A percentile compares a stretch with the other conserved stretches of the same genome.
These are phyloP conservation scores for Phytophthora brassicae DNA, from an alignment of 352 stramenopile genomes.

Conservation along the genomic window DNA sequence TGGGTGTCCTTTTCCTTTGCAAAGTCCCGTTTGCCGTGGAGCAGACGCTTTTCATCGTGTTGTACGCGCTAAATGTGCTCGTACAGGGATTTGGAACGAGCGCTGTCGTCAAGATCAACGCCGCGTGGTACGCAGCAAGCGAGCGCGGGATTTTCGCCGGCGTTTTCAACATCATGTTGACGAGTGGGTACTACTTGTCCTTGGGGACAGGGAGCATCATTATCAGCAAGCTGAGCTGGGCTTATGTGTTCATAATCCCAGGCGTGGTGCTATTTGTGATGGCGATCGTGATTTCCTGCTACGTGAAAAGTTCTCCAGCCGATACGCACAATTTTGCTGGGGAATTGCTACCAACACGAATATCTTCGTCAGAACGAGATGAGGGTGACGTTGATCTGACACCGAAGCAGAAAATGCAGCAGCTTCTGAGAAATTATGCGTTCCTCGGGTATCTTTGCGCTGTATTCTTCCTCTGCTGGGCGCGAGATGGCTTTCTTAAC, in stretches of 20 bases:
- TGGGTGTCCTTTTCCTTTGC: slow-evolving; percentile 50
- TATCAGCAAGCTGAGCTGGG: slow-evolving; percentile 50
- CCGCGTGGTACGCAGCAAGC: slow-evolving; percentile 54
- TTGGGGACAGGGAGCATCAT: slow-evolving; percentile 56
- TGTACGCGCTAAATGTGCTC: slow-evolving; percentile 62
- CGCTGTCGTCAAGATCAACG: slow-evolving; percentile 75
- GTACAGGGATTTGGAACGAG: slow-evolving; percentile 69
- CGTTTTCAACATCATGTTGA: slow-evolving; percentile 77
- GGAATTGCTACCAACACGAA: background rate
- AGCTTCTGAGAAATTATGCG: slow-evolving; percentile 53
- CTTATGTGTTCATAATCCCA: slow-evolving; percentile 58
- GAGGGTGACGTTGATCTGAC: slow-evolving; percentile 23
- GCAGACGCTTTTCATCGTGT: slow-evolving; percentile 45
- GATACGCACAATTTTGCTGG: slow-evolving; percentile 26
- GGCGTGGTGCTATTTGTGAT: slow-evolving; percentile 45
- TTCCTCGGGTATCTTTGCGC: slow-evolving; percentile 58
- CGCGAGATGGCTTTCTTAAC: slow-evolving; percentile 60
- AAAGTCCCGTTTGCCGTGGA: slow-evolving; percentile 28
- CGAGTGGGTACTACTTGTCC: slow-evolving; percentile 62
- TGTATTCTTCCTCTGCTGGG: slow-evolving; percentile 64
- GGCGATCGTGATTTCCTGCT: slow-evolving; percentile 46
- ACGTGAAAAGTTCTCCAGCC: slow-evolving; percentile 49
- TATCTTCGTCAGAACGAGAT: slow-evolving; percentile 5
- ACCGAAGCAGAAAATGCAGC: slow-evolving; percentile 49
- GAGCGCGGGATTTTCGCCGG: slow-evolving; percentile 63